phyloP scores from a whole-genome alignment of 176 grass and related monocot genomes.

The Hordeum vulgare region DNA sequence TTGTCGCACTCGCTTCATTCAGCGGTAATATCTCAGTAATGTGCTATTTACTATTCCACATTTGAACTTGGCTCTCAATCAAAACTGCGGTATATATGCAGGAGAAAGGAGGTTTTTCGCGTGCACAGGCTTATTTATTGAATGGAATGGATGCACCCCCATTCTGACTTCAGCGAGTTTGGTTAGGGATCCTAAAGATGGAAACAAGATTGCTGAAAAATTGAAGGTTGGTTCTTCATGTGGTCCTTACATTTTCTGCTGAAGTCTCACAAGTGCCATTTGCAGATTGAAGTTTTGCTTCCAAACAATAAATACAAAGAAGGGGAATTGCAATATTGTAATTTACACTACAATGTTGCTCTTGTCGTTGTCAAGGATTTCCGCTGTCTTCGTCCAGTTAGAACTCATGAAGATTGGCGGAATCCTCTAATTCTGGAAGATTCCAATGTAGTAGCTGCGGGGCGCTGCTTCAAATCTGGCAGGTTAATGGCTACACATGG shows the following conservation, averaged over 20 bases:
- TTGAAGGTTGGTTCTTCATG: neutral
- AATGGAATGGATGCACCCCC: neutral
- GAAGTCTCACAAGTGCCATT: neutral
- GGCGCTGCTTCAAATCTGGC: neutral
- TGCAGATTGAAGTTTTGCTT: slow-evolving; percentile 14
- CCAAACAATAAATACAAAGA: neutral
- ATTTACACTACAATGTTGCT: neutral
- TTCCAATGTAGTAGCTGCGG: neutral
- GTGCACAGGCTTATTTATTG: slow-evolving; percentile 1
- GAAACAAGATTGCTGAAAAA: slow-evolving; percentile 8
- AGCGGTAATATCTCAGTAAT: neutral
- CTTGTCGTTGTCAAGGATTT: neutral
- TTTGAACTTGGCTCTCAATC: neutral
- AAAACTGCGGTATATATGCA: neutral
- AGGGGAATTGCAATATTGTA: neutral
- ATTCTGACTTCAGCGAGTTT: slow-evolving; percentile 15
- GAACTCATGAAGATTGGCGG: neutral
- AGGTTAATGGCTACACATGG: neutral
- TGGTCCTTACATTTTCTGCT: neutral
- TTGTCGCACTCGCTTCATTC: slow-evolving; percentile 12
- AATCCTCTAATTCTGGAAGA: neutral
- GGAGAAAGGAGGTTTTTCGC: slow-evolving; percentile 1
- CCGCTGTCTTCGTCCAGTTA: neutral
- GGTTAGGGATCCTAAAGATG: slow-evolving; percentile 9
- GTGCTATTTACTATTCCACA: neutral